phyloP scores from a whole-genome alignment of 371 early-diverging fungal species.

The Basidiobolus meristosporus region DNA sequence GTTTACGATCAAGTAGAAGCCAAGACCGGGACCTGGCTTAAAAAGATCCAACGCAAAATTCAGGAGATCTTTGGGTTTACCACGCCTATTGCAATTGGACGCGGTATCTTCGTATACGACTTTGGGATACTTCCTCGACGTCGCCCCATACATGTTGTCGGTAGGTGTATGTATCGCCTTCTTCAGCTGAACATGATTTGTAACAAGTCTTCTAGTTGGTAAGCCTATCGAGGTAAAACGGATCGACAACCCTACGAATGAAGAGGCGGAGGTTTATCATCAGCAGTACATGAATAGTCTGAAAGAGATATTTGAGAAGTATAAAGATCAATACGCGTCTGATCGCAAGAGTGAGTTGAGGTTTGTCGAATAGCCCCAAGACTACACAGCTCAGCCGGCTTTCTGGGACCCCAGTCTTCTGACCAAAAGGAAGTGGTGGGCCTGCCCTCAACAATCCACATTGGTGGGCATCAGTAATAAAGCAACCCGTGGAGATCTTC shows the following conservation, averaged over 20 bases:
- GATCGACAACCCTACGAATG: slow-evolving; percentile 28
- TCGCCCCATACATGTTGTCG: slow-evolving; percentile 22
- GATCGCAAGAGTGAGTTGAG: slow-evolving; percentile 27
- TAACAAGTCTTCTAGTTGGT: slow-evolving; percentile 24
- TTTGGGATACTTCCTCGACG: slow-evolving; percentile 34
- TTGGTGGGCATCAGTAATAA: too few relatives aligned
- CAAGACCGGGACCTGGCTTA: slow-evolving; percentile 19
- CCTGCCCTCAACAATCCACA: too few relatives aligned
- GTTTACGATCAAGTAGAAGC: slow-evolving; percentile 42
- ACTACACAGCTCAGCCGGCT: too few relatives aligned
- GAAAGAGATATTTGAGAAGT: slow-evolving; percentile 29
- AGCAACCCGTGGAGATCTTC: too few relatives aligned
- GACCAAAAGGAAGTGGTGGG: too few relatives aligned
- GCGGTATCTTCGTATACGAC: slow-evolving; percentile 42
- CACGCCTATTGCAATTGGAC: slow-evolving; percentile 47
- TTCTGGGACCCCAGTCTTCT: too few relatives aligned
- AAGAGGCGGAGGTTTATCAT: slow-evolving; percentile 38
- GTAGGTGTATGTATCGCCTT: neutral
- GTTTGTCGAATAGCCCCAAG: too few relatives aligned
- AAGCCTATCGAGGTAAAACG: slow-evolving; percentile 31
- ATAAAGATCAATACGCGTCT: slow-evolving; percentile 44
- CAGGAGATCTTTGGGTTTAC: slow-evolving; percentile 43
- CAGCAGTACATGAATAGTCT: slow-evolving; percentile 38
- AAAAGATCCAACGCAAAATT: slow-evolving; percentile 28
- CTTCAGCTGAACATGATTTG: neutral